Conservation (phyloP, 768 basidiomycete genomes). For the Boletus tylopilopsis region DNA sequence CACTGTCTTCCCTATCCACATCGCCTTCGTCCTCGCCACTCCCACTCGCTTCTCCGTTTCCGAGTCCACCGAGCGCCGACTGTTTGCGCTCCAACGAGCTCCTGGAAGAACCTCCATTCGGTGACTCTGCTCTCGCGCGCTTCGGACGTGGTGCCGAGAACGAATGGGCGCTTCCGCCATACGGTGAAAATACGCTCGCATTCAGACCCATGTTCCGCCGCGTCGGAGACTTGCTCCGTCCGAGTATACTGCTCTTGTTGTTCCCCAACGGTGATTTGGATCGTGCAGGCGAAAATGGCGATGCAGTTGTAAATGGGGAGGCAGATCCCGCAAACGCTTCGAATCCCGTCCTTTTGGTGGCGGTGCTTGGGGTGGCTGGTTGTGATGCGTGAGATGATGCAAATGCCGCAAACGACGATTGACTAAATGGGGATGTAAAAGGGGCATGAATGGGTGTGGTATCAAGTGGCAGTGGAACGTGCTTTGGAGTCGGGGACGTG, state of each 20-base stretch:
- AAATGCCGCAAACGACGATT: constrained; percentile 21
- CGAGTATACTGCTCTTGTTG: constrained; percentile 24
- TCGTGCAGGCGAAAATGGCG: constrained; percentile 31
- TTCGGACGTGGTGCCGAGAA: constrained; percentile 43
- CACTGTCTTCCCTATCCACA: constrained; percentile 27
- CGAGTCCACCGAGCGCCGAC: constrained; percentile 26
- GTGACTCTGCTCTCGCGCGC: constrained; percentile 51
- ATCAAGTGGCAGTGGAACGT: constrained; percentile 18
- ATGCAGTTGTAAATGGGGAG: constrained; percentile 47
- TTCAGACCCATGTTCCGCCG: constrained; percentile 40
- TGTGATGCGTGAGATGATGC: constrained; percentile 15
- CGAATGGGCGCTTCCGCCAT: constrained; percentile 47
- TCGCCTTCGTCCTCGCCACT: constrained; percentile 45
- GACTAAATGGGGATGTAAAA: constrained; percentile 21
- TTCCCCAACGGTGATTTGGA: constrained; percentile 51
- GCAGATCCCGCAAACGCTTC: constrained; percentile 51
- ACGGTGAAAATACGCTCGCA: constrained; percentile 57
- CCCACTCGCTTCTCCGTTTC: constrained; percentile 36
- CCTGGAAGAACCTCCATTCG: constrained; percentile 38
- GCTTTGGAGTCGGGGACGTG: constrained; percentile 23
- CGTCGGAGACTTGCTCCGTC: constrained; percentile 54
- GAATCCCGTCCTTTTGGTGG: constrained; percentile 52
- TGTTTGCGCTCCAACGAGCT: constrained; percentile 43
- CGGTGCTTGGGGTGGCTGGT: constrained; percentile 29
- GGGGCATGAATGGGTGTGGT: constrained; percentile 19